phyloP scores from a whole-genome alignment of 75 land plant species.

The Larix kaempferi region DNA sequence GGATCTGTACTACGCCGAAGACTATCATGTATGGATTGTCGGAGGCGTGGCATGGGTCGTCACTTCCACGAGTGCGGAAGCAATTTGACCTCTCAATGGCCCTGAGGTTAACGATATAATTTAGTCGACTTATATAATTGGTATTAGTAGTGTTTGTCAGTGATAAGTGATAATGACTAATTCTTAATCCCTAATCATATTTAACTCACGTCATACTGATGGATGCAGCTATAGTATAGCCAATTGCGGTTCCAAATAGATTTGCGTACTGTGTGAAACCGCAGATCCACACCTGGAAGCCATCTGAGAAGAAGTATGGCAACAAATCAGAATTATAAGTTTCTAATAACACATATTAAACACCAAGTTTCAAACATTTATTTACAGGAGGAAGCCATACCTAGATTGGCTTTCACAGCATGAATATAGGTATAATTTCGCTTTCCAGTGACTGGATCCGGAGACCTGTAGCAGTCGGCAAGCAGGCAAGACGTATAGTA shows the following conservation, averaged over 20 bases:
- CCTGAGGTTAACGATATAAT: constrained; percentile 18
- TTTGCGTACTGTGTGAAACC: constrained; percentile 50
- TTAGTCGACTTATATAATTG: background rate
- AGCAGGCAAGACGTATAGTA: constrained; percentile 62
- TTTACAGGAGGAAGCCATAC: background rate
- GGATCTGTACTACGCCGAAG: constrained; percentile 39
- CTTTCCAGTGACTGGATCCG: constrained; percentile 66
- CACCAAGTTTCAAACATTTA: background rate
- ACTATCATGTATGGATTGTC: constrained; percentile 51
- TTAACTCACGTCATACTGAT: constrained; percentile 68
- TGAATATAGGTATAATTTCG: constrained; percentile 74
- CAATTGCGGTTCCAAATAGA: constrained; percentile 59
- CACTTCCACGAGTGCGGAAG: constrained; percentile 31
- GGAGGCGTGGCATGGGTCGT: constrained; percentile 33
- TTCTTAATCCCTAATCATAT: too few relatives aligned
- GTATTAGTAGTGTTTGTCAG: too few relatives aligned
- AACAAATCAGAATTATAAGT: background rate
- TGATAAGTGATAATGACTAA: too few relatives aligned
- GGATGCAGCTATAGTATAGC: constrained; percentile 63
- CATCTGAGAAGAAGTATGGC: constrained; percentile 15
- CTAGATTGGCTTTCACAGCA: constrained; percentile 43
- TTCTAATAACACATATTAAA: too few relatives aligned
- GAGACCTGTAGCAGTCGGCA: constrained; percentile 68
- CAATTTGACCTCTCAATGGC: constrained; percentile 55
- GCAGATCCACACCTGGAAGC: constrained; percentile 30